Evolutionary conservation across 169 alveolate species (phyloP), one percentile per base, ranked within the genome.

Genomic region (Babesia bigemina): DNA sequence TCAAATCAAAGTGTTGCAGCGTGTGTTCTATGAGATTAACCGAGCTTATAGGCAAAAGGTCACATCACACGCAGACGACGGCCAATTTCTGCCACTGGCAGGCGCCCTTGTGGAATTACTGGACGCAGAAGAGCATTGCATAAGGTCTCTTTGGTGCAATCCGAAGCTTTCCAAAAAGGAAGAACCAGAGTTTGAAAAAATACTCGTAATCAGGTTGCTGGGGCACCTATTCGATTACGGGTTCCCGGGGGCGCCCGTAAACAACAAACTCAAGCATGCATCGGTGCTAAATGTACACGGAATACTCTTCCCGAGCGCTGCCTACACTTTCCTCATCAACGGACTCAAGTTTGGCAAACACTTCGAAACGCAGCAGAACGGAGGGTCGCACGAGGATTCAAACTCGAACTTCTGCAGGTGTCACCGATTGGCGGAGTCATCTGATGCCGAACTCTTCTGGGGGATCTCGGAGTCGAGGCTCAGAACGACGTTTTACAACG

Each of bases 321-420:
- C 66, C 11, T 83, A 83, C 60, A 50, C 47, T 28, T 83, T 74
- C 42, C 44, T 83, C 49, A 75, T 75, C 36, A 70, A 83, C 44
- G 63, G 69, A 16, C 86, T 83, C 36, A 73, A 75, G 72, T 83
- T 83, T n/a, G 90, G 90, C n/a, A 65, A 70, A 39, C 90, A 83
- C 55, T 83, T 66, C 26, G 90, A 83, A 33, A 83, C 90, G 8
- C 74, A 72, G 39, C 14, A 45, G n/a, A 75, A 76, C 48, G 90
- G 90, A 21, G 90, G 90, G 44, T 83, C 90, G 26, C 90, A 83
- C 48, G 90, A 83, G 63, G 90, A 83, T 63, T 66, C 85, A 12
- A 70, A 71, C 74, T 61, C 90, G 12, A 73, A 63, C 62, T 63
- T 70, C 53, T 83, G 90, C 83, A 63, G 76, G 12, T 83, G 90